A percentile compares a stretch with the other conserved stretches of the same genome.
phyloP scores from a whole-genome alignment of 2,329 filamentous ascomycete genomes.

The Pseudogymnoascus sp. region DNA sequence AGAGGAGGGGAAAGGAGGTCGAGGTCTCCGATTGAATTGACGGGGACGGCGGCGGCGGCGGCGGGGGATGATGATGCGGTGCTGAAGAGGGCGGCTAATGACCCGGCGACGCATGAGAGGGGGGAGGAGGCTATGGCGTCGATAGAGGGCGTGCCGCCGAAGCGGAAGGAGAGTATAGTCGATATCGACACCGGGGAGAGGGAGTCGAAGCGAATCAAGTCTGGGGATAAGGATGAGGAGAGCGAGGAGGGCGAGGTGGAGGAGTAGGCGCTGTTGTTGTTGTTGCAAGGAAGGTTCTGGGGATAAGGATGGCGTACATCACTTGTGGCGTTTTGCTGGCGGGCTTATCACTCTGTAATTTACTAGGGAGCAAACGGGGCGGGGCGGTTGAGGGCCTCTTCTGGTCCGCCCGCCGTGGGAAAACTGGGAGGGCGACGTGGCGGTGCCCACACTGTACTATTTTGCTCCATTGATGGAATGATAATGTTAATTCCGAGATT shows the following conservation, averaged over 20 bases:
- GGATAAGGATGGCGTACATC: background rate
- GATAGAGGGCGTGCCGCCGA: background rate
- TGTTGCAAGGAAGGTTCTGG: background rate
- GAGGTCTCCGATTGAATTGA: background rate
- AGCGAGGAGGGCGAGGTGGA: constrained; percentile 23
- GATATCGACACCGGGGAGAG: background rate
- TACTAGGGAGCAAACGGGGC: background rate
- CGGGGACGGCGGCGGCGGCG: background rate
- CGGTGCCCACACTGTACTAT: background rate
- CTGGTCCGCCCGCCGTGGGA: background rate
- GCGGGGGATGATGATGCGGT: constrained; percentile 15
- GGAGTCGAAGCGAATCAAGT: constrained; percentile 14
- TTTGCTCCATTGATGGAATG: background rate
- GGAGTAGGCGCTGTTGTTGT: constrained; percentile 12
- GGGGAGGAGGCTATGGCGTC: constrained; percentile 12
- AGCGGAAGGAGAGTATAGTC: constrained; percentile 16
- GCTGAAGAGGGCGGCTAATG: constrained; percentile 23
- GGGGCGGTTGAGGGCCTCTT: background rate
- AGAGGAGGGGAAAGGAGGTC: background rate
- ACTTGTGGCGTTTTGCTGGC: background rate
- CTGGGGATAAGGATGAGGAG: constrained; percentile 10
- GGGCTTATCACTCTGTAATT: background rate
- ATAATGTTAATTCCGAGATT: background rate
- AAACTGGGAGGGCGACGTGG: background rate
- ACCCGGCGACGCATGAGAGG: constrained; percentile 21